These are phyloP conservation scores for Hygrophoropsis aurantiaca DNA, from an alignment of 768 basidiomycete genomes.

Conservation along the genomic window DNA sequence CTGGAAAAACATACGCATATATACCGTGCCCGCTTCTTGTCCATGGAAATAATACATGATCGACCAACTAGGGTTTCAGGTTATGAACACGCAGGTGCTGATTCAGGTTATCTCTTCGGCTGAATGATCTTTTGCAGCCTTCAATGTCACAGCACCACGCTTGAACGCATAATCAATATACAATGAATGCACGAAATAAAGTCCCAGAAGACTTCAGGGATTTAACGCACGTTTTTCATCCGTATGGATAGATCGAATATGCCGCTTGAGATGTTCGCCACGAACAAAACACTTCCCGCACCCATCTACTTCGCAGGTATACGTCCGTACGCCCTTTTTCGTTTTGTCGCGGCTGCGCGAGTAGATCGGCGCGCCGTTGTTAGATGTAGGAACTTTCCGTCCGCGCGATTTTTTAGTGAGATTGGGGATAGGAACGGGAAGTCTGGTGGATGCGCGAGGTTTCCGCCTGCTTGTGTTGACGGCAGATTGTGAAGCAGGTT, in stretches of 20 bases:
- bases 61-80: too few species aligned
- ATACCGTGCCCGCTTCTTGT: too few species aligned
- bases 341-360: constrained; percentile 30
- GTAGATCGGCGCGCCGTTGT: constrained; percentile 16
- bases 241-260: constrained; percentile 79
- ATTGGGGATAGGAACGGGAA: constrained; percentile 48
- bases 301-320: constrained; percentile 65
- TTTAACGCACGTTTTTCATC: constrained; percentile 77
- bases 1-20: too few species aligned
- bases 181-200: constrained; percentile 2
- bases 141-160: constrained; percentile 48
- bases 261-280: constrained; percentile 80
- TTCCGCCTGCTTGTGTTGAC: constrained; percentile 11
- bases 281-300: constrained; percentile 81
- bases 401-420: constrained; percentile 51
- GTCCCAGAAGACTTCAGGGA: too few species aligned
- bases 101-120: constrained; percentile 72
- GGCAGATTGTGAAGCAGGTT: constrained; percentile 12
- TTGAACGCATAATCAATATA: constrained; percentile 14
- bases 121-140: constrained; percentile 70
- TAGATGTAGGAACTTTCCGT: constrained; percentile 45
- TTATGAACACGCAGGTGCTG: constrained; percentile 71
- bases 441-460: constrained; percentile 22
- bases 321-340: constrained; percentile 42
- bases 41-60: too few species aligned